Evolutionary conservation across 2,329 filamentous ascomycete genomes (phyloP).

Genomic region (Fusarium piperis): DNA sequence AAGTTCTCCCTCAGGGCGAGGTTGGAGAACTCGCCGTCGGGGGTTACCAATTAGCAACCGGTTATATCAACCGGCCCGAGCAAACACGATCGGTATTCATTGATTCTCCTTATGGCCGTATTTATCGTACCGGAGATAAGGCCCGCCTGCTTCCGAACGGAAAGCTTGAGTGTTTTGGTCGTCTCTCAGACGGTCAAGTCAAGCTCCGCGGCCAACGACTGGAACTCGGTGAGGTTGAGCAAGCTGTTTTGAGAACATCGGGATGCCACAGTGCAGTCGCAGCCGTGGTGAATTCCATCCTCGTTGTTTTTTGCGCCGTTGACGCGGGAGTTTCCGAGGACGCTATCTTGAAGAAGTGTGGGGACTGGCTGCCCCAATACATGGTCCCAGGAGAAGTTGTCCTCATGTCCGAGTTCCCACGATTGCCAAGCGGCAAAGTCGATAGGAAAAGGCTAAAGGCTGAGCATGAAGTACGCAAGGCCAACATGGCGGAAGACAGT

Average conservation of each 20-base stretch:
- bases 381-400: constrained; percentile 85
- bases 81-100: constrained; percentile 80
- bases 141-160: constrained; percentile 74
- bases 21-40: constrained; percentile 84
- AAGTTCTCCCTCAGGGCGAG: constrained; percentile 71
- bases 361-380: constrained; percentile 79
- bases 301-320: constrained; percentile 80
- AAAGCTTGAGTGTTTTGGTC: constrained; percentile 82
- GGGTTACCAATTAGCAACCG: constrained; percentile 80
- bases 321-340: constrained; percentile 49
- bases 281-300: constrained; percentile 70
- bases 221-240: constrained; percentile 82
- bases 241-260: constrained; percentile 68
- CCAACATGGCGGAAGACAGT: not conserved
- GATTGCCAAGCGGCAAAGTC: constrained; percentile 84
- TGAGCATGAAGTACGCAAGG: constrained; percentile 51
- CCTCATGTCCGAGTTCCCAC: constrained; percentile 71
- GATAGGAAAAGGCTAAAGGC: constrained; percentile 73
- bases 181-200: constrained; percentile 82
- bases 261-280: constrained; percentile 74
- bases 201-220: constrained; percentile 87
- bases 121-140: constrained; percentile 89
- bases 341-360: constrained; percentile 68
- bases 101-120: constrained; percentile 69
- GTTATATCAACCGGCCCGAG: constrained; percentile 83